Evolutionary conservation across 2,329 filamentous ascomycete species (phyloP), one percentile per base, ranked within the genome.

Genomic region (Epichloe gansuensis): DNA sequence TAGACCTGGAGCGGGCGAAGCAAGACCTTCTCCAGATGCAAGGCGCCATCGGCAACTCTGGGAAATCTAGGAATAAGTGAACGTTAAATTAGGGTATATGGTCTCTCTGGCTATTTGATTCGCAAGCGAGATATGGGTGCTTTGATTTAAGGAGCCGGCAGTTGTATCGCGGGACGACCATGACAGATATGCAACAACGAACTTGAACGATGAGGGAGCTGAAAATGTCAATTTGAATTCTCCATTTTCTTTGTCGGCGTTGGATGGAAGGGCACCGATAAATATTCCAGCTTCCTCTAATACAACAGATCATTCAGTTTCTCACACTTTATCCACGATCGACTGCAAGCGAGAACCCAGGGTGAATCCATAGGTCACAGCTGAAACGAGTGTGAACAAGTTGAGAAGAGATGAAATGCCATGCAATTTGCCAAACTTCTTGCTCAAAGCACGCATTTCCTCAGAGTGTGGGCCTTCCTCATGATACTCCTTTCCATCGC

Each of bases 401-500:
- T 96, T 96, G 21, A 94, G 67, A 55, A 94, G 67, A 31, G 86
- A 86, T 7, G 88, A 95, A 47, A 87, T 71, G 5, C 91, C 88
- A 68, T 98, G 93, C 53, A 95, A 69, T 56, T 78, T 79, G 15
- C 80, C 81, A 67, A 97, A 97, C 57, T 75, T 76, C 70, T 82
- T 86, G 74, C 91, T 95, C 61, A 95, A 68, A 8, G 75, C 75
- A 60, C 81, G 69, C 91, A 97, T 96, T 72, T 91, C 88, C 60
- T 83, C 76, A 5, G 86, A 93, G 62, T 95, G 88, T 41, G 89
- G 87, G 1, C 83, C 78, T 50, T 80, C 72, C 58, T 95, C 89
- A 62, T 86, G 87, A 68, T 83, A 88, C 65, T 86, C 87, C 77
- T 95, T 96, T 52, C 89, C 89, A 65, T 96, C 91, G 61, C 85